Evolutionary conservation across 208 protist genomes (phyloP), one percentile per base, ranked within the genome.

Genomic region (Leishmania tropica): DNA sequence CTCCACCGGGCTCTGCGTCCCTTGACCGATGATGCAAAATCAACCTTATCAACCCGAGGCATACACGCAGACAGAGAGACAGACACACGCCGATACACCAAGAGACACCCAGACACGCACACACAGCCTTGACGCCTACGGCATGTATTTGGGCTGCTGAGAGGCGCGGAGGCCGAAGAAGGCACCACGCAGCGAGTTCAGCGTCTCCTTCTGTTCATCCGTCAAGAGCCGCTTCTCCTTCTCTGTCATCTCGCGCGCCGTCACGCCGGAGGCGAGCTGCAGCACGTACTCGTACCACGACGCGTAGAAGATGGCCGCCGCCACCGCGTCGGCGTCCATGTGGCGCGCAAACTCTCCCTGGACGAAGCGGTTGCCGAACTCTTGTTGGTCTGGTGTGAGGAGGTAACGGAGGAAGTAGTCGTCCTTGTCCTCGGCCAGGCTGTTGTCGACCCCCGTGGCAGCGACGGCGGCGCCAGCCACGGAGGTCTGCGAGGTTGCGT

Each of bases 311-410:
- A 89, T 90, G 31, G 80, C 67, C 11, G 93, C 87, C 3, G 92
- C 85, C 51, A 90, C 83, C 35, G 88, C 91, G 64, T 91, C 89
- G 3, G 93, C 93, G 67, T 96, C 92, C 47, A 88, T 80, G 85
- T 98, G 93, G 5, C 90, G 89, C 58, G 81, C 62, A 68, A 98
- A 98, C 86, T 96, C 93, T 28, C 85, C 83, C 64, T 90, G 82
- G 60, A 98, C 94, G 74, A 98, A 98, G 70, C 87, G 85, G 78
- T 98, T 95, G 42, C 95, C 95, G 74, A 98, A 96, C 71, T 91
- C 87, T 19, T 91, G 92, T 78, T 98, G 95, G 19, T 92, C 85
- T 10, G 88, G 83, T 1, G 85, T 92, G 28, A 98, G 88, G 28
- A 93, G 84, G 67, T 90, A 94, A 24, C 84, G 83, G 21, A 92